Evolutionary conservation across 2,329 filamentous ascomycete species (phyloP).

Genomic region (Aspergillus vadensis): DNA sequence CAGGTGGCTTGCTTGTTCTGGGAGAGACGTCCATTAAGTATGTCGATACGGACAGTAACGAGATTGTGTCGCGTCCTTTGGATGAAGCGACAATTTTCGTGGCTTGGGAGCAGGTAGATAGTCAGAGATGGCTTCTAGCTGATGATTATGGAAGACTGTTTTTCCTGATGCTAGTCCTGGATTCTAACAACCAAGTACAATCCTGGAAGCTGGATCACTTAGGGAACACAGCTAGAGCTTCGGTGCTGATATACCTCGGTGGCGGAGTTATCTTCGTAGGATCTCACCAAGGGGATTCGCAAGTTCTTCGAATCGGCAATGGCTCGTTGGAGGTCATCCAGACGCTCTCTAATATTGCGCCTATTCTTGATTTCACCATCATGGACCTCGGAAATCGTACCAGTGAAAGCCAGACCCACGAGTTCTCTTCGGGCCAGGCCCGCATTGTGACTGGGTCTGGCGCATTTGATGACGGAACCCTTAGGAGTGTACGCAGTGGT

Average conservation of each 20-base stretch:
- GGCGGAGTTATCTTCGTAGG: slow-evolving; percentile 76
- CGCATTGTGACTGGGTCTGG: slow-evolving; percentile 91
- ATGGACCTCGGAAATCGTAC: slow-evolving; percentile 94
- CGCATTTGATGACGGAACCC: slow-evolving; percentile 81
- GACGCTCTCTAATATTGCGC: slow-evolving; percentile 79
- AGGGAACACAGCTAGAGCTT: slow-evolving; percentile 72
- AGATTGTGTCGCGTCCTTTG: slow-evolving; percentile 65
- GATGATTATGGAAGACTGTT: slow-evolving; percentile 89
- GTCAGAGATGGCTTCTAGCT: slow-evolving; percentile 79
- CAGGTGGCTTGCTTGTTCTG: slow-evolving; percentile 70
- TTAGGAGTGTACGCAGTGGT: slow-evolving; percentile 89
- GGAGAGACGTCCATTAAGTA: slow-evolving; percentile 83
- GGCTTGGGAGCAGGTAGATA: slow-evolving; percentile 85
- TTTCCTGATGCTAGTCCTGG: slow-evolving; percentile 75
- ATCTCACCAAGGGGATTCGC: slow-evolving; percentile 90
- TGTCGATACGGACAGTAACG: slow-evolving; percentile 74
- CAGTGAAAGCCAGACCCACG: slow-evolving; percentile 76
- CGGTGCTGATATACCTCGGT: slow-evolving; percentile 72
- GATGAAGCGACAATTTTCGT: slow-evolving; percentile 81
- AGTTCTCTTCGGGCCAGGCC: slow-evolving; percentile 93
- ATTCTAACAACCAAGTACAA: slow-evolving; percentile 65
- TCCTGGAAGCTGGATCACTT: slow-evolving; percentile 71
- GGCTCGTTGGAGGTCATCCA: slow-evolving; percentile 70
- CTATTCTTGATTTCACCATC: slow-evolving; percentile 88
- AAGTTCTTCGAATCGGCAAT: slow-evolving; percentile 68